Evolutionary conservation across 2,329 filamentous ascomycete genomes (phyloP).

Genomic region (Zasmidium citrigriseum): DNA sequence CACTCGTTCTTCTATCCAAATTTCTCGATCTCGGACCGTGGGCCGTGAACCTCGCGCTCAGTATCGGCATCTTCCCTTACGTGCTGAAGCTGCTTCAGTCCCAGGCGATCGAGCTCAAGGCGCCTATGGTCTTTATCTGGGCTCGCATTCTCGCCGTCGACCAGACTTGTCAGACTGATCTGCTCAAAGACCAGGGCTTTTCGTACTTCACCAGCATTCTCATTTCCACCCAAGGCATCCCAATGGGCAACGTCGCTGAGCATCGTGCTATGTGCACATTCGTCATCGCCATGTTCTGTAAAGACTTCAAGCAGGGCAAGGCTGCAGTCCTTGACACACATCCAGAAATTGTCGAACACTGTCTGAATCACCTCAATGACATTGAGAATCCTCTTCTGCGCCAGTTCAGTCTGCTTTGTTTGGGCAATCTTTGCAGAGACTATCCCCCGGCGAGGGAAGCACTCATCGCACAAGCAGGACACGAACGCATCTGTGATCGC

Average conservation of each 20-base stretch:
- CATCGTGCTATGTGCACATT: constrained; percentile 99
- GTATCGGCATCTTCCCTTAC: constrained; percentile 98
- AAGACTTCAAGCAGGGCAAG: constrained; percentile 88
- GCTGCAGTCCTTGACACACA: constrained; percentile 85
- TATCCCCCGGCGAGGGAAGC: constrained; percentile 93
- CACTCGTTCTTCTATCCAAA: constrained; percentile 85
- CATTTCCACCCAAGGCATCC: constrained; percentile 70
- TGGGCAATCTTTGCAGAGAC: constrained; percentile 92
- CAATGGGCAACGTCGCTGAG: constrained; percentile 84
- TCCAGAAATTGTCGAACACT: constrained; percentile 86
- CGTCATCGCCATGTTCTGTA: constrained; percentile 95
- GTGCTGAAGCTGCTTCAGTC: constrained; percentile 97
- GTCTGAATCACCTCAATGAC: constrained; percentile 79
- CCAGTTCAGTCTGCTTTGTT: constrained; percentile 93
- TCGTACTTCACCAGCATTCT: constrained; percentile 95
- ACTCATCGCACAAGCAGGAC: constrained; percentile 86
- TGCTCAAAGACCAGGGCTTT: constrained; percentile 96
- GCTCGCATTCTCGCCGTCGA: constrained; percentile 93
- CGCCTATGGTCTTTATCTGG: constrained; percentile 99
- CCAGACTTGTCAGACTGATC: constrained; percentile 85
- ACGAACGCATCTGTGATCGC: constrained; percentile 75
- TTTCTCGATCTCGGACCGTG: constrained; percentile 95
- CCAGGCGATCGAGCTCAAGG: constrained; percentile 89
- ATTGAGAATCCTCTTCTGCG: constrained; percentile 83
- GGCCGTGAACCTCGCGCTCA: constrained; percentile 96